phyloP scores from a whole-genome alignment of 208 protist genomes.

The Tetramitus jugosus region DNA sequence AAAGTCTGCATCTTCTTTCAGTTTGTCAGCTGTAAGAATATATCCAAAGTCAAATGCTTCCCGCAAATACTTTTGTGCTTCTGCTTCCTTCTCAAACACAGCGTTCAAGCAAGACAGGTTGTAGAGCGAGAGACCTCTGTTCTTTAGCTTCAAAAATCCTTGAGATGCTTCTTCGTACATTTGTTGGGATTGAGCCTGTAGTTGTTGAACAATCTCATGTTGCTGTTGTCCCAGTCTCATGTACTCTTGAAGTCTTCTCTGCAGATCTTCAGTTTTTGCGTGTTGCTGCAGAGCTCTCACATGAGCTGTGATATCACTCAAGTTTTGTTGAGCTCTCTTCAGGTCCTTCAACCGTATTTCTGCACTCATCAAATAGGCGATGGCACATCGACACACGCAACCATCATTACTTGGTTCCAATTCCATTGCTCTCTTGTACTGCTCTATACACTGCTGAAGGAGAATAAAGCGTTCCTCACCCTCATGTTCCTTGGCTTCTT shows the following conservation, averaged over 20 bases:
- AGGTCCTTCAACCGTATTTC: not conserved
- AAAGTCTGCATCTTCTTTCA: conserved; percentile 10
- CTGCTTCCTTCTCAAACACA: not conserved
- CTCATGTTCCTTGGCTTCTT: not conserved
- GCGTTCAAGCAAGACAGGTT: not conserved
- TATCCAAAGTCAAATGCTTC: not conserved
- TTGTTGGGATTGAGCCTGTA: not conserved
- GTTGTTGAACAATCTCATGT: not conserved
- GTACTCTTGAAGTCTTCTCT: too few relatives aligned
- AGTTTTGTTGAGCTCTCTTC: not conserved
- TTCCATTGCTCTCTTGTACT: not conserved
- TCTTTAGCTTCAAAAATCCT: not conserved
- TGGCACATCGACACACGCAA: not conserved
- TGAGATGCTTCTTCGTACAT: not conserved
- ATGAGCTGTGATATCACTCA: not conserved
- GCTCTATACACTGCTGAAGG: not conserved
- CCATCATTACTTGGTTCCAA: conserved; percentile 16
- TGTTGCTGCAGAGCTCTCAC: too few relatives aligned
- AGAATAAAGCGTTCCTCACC: not conserved
- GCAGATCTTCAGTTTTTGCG: not conserved
- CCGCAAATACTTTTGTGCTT: not conserved
- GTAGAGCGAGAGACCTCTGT: not conserved
- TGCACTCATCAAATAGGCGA: conserved; percentile 6
- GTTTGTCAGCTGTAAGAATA: not conserved
- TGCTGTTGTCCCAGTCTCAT: not conserved